Conservation (phyloP, 345 rosid species). For the Gossypium mustelinum region DNA sequence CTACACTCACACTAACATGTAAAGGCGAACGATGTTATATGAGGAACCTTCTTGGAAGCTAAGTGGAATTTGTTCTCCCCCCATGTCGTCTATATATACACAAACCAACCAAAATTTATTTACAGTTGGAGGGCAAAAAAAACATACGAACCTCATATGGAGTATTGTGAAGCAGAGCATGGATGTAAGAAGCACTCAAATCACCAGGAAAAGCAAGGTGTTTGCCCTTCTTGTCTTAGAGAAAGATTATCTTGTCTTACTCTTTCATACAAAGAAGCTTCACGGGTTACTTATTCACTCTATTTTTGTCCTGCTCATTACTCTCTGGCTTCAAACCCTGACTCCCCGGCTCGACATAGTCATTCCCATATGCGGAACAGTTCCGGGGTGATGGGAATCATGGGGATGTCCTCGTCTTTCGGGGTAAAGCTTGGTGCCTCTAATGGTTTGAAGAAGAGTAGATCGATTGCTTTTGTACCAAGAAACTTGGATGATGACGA, state of each 20-base stretch:
- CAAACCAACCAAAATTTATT: not conserved
- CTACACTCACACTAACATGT: not conserved
- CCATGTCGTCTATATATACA: constrained; percentile 3
- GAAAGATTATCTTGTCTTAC: constrained; percentile 28
- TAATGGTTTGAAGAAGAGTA: constrained; percentile 68
- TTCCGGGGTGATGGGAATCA: constrained; percentile 31
- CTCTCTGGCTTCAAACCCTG: constrained; percentile 10
- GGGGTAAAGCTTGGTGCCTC: constrained; percentile 19
- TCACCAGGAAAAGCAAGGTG: constrained; percentile 32
- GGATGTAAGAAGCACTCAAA: constrained; percentile 34
- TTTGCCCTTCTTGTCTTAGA: constrained; percentile 42
- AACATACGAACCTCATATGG: constrained; percentile 15
- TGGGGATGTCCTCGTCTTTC: constrained; percentile 41
- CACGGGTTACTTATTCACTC: not conserved
- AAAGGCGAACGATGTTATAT: not conserved
- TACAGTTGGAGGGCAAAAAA: not conserved
- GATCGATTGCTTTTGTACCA: constrained; percentile 55
- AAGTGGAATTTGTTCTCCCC: not conserved
- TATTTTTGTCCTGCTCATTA: not conserved
- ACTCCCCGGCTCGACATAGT: constrained; percentile 24
- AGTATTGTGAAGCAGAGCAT: constrained; percentile 15
- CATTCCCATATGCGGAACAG: constrained; percentile 35
- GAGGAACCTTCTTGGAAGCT: constrained; percentile 17
- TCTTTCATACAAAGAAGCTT: not conserved
- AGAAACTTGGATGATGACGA: constrained; percentile 16